Base-by-base conservation (phyloP, 768 basidiomycete species). In the Rhizopogon salebrosus region DNA sequence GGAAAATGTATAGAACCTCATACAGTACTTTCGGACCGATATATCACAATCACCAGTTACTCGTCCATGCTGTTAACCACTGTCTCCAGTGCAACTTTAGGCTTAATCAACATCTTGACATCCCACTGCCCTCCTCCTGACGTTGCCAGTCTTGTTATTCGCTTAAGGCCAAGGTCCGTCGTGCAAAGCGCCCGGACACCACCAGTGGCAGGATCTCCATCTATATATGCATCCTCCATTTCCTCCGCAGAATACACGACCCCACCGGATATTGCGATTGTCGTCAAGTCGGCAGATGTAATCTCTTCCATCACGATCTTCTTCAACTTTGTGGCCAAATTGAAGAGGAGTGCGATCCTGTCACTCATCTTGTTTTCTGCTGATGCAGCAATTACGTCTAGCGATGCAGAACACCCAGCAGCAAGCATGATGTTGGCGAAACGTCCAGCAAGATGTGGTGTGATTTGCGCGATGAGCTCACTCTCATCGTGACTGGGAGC, bases 311-410 rank as follows among this genome's bases (percentile, higher is more conserved):
- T 60, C 3, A 69, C 38, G 27, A 69, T 65, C 56, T 70, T 67
- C 29, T 78, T 78, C 48, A 82, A 59, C 20, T 65, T 65, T 43
- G 73, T 65, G 2, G 79, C 76, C 16, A 68, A 59, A 34, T 68
- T 67, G 42, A 76, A 69, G 24, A 80, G 68, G 8, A 62, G 56
- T n/a, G 54, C 56, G 26, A 80, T 65, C 11, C 67, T 66, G 1
- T 66, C 69, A 2, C 65, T 65, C 55, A 80, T 79, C 13, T 64
- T 67, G 13, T 63, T 56, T 16, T 63, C 60, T 53, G 79, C 66
- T 26, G 64, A 63, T 10, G 71, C 69, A 22, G 71, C 70, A 8
- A 76, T 58, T n/a, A 57, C 55, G 3, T 53, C 31, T 18, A 23
- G 29, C n/a, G 48, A 34, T 24, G 50, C 48, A 49, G 22, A 50